phyloP scores from a whole-genome alignment of 495 filamentous ascomycete genomes.

The Penicillium roqueforti region DNA sequence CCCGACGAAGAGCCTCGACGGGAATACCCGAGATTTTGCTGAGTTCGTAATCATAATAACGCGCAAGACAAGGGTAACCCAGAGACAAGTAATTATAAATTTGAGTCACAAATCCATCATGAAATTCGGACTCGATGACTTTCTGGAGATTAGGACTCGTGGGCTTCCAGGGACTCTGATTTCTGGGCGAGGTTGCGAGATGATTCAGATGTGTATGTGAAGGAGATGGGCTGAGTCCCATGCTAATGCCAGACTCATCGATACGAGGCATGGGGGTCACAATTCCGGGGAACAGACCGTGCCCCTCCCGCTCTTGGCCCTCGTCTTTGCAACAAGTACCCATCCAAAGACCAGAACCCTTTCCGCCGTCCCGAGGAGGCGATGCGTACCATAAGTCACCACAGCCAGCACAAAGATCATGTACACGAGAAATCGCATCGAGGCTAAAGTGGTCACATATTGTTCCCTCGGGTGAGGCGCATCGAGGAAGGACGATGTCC shows the following conservation, averaged over 20 bases:
- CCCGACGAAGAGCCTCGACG: constrained; percentile 60
- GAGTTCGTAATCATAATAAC: constrained; percentile 77
- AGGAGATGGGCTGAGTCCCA: constrained; percentile 6
- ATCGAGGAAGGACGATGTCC: constrained; percentile 71
- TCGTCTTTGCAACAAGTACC: constrained; percentile 46
- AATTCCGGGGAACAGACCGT: constrained; percentile 18
- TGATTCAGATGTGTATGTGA: constrained; percentile 3
- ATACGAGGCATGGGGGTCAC: constrained; percentile 24
- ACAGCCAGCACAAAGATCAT: constrained; percentile 18
- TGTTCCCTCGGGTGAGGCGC: constrained; percentile 73
- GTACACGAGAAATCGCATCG: neutral
- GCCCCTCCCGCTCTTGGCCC: constrained; percentile 5
- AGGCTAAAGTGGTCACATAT: constrained; percentile 61
- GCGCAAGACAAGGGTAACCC: constrained; percentile 79
- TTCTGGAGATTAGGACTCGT: constrained; percentile 44
- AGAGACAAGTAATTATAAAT: constrained; percentile 95
- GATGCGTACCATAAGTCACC: constrained; percentile 43
- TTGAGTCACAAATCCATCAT: constrained; percentile 84
- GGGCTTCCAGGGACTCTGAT: neutral
- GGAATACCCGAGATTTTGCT: constrained; percentile 68
- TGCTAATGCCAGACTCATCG: constrained; percentile 9
- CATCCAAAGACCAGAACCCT: constrained; percentile 61
- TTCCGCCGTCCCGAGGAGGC: constrained; percentile 19
- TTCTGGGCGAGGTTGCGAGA: neutral
- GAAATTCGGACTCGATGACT: constrained; percentile 60